Conservation (phyloP, 805 yeast genomes). For the Millerozyma miso region DNA sequence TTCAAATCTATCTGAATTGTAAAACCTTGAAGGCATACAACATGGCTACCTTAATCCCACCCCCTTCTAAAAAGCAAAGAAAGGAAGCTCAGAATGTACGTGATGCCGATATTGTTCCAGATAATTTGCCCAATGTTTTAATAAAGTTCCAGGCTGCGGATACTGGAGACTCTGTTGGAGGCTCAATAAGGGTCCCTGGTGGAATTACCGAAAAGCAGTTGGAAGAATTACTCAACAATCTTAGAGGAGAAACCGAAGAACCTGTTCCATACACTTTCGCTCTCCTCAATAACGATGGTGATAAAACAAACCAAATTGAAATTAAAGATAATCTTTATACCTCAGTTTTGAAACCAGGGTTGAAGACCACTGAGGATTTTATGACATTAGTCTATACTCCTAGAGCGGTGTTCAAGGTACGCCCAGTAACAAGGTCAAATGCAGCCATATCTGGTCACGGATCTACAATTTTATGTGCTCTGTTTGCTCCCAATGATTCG, state of each 20-base stretch:
- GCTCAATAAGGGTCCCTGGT: conserved; percentile 88
- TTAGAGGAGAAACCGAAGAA: conserved; percentile 67
- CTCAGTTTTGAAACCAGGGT: conserved; percentile 81
- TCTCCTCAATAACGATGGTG: conserved; percentile 44
- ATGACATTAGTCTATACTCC: conserved; percentile 90
- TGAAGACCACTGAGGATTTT: conserved; percentile 88
- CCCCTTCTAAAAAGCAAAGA: conserved; percentile 85
- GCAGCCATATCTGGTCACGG: conserved; percentile 96
- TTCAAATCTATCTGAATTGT: background rate
- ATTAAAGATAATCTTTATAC: conserved; percentile 72
- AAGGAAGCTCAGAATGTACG: conserved; percentile 78
- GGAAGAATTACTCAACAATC: conserved; percentile 79
- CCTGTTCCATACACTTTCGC: conserved; percentile 90
- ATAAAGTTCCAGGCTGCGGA: conserved; percentile 90
- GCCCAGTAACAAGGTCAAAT: conserved; percentile 83
- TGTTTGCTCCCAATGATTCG: conserved; percentile 88
- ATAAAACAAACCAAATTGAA: conserved; percentile 48
- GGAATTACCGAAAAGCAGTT: conserved; percentile 78
- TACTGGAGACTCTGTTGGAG: conserved; percentile 82
- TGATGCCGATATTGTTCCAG: conserved; percentile 70
- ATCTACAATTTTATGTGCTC: conserved; percentile 84
- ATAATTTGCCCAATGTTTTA: conserved; percentile 79
- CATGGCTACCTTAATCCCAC: conserved; percentile 94
- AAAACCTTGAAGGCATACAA: background rate
- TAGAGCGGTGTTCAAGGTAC: conserved; percentile 89